Evolutionary conservation across 768 basidiomycete genomes (phyloP).

Genomic region (Dacryopinax spathularia): DNA sequence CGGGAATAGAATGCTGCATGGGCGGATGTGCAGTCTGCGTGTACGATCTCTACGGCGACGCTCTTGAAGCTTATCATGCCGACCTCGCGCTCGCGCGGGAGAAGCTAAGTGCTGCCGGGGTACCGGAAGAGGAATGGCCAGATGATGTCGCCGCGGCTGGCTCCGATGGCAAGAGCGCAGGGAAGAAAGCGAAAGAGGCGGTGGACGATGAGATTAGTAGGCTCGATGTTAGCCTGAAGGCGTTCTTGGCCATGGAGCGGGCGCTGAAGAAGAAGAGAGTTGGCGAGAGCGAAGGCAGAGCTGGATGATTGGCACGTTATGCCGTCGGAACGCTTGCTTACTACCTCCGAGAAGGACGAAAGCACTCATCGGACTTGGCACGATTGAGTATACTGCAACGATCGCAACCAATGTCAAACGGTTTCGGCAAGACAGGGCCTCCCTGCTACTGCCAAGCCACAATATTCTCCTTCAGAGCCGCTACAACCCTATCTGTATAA

Average conservation of each 20-base stretch:
- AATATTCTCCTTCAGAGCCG: too few relatives aligned
- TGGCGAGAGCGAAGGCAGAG: background rate
- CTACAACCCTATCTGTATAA: too few relatives aligned
- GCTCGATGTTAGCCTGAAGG: slow-evolving; percentile 34
- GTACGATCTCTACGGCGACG: slow-evolving; percentile 74
- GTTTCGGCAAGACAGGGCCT: too few relatives aligned
- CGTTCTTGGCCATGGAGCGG: slow-evolving; percentile 61
- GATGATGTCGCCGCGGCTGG: slow-evolving; percentile 26
- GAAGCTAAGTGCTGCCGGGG: slow-evolving; percentile 33
- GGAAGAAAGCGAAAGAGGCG: background rate
- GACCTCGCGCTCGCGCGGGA: slow-evolving; percentile 37
- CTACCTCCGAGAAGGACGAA: too few relatives aligned
- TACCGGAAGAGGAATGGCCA: slow-evolving; percentile 59
- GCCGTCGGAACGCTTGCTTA: too few relatives aligned
- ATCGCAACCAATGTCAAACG: too few relatives aligned
- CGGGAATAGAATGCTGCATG: slow-evolving; percentile 76
- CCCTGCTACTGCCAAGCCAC: too few relatives aligned
- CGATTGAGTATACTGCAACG: too few relatives aligned
- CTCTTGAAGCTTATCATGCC: slow-evolving; percentile 45
- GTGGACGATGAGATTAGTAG: slow-evolving; percentile 17
- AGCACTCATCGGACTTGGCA: too few relatives aligned
- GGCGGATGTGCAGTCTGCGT: slow-evolving; percentile 87
- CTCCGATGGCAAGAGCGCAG: slow-evolving; percentile 2
- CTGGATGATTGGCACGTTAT: background rate
- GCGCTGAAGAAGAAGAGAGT: slow-evolving; percentile 34